Base-by-base conservation (phyloP, 768 basidiomycete genomes). In the Vararia minispora region DNA sequence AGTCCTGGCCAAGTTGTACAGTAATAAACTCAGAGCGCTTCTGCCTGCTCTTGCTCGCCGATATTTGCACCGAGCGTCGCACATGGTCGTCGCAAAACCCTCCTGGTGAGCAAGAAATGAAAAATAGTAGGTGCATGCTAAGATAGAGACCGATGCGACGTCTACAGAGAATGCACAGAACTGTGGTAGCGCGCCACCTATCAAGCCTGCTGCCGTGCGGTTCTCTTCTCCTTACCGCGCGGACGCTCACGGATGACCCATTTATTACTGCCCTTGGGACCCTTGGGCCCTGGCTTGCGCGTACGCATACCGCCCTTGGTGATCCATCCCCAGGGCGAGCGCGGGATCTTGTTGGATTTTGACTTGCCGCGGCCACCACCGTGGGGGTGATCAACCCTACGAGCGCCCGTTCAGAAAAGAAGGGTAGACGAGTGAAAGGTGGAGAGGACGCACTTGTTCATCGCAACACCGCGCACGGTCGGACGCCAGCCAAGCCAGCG, bases 321-420 rank as follows among this genome's bases (percentile, higher is more conserved):
- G 41, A 82, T 71, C 84, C 86, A 90, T 40, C 89, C 91, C 81
- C 83, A 95, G 37, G 86, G 75, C 9, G 87, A 90, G 20, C 85
- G 79, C 2, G 92, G 89, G 56, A 91, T 80, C 55, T 88, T 94
- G 74, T 92, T 79, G 41, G 87, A 88, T 70, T 99, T 98, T 43
- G 84, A 87, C 61, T 94, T 97, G 50, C 94, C 94, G 62, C 94
- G 83, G 59, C 94, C 94, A 66, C 94, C 92, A 60, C 92, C 92
- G 56, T 95, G 91, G 44, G 94, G 91, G 60, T 92, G 89, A 60
- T 91, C 89, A 39, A 71, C 72, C 32, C 87, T 90, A 37, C 22
- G n/a, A 25, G 24, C 28, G 28, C 11, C 30, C 8, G 16, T 24
- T 11, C 10, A 6, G 13, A 13, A 28, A 6, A 35, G 12, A 26